phyloP scores from a whole-genome alignment of 257 asterid species.

The Capsicum pubescens region DNA sequence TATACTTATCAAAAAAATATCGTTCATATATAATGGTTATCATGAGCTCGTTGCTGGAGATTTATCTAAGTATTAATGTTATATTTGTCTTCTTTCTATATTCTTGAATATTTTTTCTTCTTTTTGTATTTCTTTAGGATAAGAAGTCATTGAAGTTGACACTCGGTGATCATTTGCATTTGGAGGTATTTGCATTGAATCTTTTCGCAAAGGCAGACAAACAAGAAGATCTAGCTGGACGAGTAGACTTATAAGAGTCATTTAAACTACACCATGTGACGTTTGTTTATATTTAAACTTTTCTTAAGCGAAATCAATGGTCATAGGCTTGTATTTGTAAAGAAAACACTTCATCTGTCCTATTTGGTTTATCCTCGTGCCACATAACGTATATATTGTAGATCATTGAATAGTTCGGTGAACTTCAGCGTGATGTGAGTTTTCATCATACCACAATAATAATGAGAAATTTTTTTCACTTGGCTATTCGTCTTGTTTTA shows the following conservation, averaged over 20 bases:
- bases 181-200: slow-evolving; percentile 88
- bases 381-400: slow-evolving; percentile 33
- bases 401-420: slow-evolving; percentile 85
- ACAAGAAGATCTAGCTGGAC: slow-evolving; percentile 91
- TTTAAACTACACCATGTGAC: background rate
- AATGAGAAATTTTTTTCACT: too few species aligned
- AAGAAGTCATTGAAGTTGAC: slow-evolving; percentile 79
- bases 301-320: background rate
- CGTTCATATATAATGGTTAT: too few species aligned
- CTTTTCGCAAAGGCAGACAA: slow-evolving; percentile 93
- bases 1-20: background rate
- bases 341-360: background rate
- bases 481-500: too few species aligned
- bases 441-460: background rate
- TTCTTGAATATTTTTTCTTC: background rate
- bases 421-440: slow-evolving; percentile 88
- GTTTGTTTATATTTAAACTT: background rate
- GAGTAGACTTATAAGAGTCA: slow-evolving; percentile 66
- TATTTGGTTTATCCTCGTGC: background rate
- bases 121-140: slow-evolving; percentile 66
- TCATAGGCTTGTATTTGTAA: background rate
- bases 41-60: background rate
- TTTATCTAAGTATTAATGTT: background rate
- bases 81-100: background rate
- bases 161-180: slow-evolving; percentile 77